These are phyloP conservation scores for Ganoderma leucocontextum DNA, from an alignment of 1,284 basidiomycete genomes.

Conservation along the genomic window DNA sequence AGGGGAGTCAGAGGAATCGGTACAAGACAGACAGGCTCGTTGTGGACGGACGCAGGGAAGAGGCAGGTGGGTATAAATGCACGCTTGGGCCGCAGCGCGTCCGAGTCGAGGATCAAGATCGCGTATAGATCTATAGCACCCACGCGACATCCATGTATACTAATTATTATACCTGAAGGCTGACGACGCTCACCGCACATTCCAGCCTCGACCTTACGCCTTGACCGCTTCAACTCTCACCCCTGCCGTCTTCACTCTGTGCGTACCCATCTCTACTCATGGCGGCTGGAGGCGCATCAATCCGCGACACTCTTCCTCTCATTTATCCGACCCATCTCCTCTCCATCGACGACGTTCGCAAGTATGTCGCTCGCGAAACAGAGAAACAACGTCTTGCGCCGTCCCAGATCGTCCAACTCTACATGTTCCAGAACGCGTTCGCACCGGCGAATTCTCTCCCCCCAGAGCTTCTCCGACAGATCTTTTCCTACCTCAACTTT, in stretches of 20 bases:
- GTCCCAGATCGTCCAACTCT: not conserved
- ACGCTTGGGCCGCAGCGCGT: not conserved
- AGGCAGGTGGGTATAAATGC: not conserved
- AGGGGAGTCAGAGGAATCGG: not conserved
- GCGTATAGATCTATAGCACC: constrained; percentile 1
- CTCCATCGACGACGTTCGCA: constrained; percentile 3
- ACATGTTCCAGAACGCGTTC: constrained; percentile 6
- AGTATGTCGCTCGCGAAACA: not conserved
- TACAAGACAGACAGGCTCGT: not conserved
- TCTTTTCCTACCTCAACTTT: constrained; percentile 10
- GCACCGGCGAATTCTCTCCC: constrained; percentile 12
- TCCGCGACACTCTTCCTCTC: not conserved
- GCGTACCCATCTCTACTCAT: not conserved
- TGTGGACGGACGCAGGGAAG: not conserved
- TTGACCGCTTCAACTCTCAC: not conserved
- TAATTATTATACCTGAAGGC: no score
- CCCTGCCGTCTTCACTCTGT: not conserved
- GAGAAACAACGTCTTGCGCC: not conserved
- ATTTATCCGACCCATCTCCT: not conserved
- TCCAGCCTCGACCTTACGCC: no score
- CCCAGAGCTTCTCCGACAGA: constrained; percentile 13
- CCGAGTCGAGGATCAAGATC: constrained; percentile 4
- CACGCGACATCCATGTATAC: not conserved
- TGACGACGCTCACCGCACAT: no score
- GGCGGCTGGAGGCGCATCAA: not conserved